Conservation (phyloP, 2,329 filamentous ascomycete species). For the Cladosporium sphaerospermum region DNA sequence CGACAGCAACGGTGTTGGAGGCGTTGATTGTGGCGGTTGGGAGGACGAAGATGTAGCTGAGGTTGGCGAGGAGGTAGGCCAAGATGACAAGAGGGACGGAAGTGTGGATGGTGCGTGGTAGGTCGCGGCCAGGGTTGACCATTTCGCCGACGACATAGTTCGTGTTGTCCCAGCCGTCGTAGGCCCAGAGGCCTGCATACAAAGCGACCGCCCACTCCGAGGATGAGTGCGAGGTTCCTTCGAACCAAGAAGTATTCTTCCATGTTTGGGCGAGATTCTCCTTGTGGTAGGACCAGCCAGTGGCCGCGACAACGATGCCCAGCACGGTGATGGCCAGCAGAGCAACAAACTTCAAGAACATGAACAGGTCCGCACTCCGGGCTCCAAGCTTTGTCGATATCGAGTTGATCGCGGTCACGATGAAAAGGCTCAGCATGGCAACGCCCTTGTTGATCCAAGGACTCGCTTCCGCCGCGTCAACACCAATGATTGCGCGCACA, state of each 20-base stretch:
- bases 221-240: slow-evolving; percentile 70
- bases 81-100: slow-evolving; percentile 91
- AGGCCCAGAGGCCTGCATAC: slow-evolving; percentile 95
- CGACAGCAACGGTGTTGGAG: slow-evolving; percentile 90
- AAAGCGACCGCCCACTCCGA: slow-evolving; percentile 89
- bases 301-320: slow-evolving; percentile 82
- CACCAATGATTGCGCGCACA: slow-evolving; percentile 78
- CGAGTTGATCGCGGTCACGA: slow-evolving; percentile 82
- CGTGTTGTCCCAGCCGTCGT: slow-evolving; percentile 98
- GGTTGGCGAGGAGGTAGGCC: slow-evolving; percentile 82
- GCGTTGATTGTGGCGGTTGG: slow-evolving; percentile 73
- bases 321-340: slow-evolving; percentile 79
- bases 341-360: slow-evolving; percentile 95
- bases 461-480: slow-evolving; percentile 74
- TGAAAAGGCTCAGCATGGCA: slow-evolving; percentile 66
- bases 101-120: slow-evolving; percentile 91
- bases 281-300: slow-evolving; percentile 72
- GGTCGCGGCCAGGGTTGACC: slow-evolving; percentile 79
- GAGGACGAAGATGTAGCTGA: slow-evolving; percentile 91
- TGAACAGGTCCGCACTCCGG: slow-evolving; percentile 81
- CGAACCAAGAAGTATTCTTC: slow-evolving; percentile 81
- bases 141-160: slow-evolving; percentile 98
- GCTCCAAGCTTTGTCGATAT: slow-evolving; percentile 85
- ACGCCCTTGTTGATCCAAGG: slow-evolving; percentile 88
- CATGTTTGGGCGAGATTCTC: slow-evolving; percentile 59